phyloP scores from a whole-genome alignment of 176 grass and related monocot species.

The Raddia distichophylla region DNA sequence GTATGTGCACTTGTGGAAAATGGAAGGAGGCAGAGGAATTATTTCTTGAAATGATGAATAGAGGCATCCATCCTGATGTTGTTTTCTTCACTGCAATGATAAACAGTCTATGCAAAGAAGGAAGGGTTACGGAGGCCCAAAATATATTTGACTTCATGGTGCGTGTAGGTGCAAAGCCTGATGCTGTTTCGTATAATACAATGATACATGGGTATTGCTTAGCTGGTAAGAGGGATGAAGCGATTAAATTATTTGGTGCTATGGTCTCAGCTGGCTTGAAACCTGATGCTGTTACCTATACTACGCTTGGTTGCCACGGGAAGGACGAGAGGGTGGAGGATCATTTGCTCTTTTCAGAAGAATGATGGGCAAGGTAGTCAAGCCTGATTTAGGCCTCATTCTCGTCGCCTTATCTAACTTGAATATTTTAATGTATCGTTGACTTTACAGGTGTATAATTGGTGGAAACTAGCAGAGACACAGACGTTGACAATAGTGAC shows the following conservation, averaged over 20 bases:
- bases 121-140: conserved; percentile 10
- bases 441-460: too few relatives aligned
- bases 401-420: too few relatives aligned
- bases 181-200: conserved; percentile 28
- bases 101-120: conserved; percentile 16
- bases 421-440: too few relatives aligned
- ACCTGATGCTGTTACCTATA: neutral
- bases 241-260: neutral
- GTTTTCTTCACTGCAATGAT: conserved; percentile 15
- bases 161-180: neutral
- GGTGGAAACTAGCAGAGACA: too few relatives aligned
- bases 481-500: too few relatives aligned
- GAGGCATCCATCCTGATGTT: neutral
- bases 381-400: too few relatives aligned
- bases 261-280: neutral
- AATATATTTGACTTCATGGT: conserved; percentile 32
- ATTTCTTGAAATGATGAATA: conserved; percentile 17
- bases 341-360: neutral
- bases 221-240: neutral
- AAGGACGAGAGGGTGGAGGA: neutral
- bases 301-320: neutral
- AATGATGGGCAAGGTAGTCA: neutral
- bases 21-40: neutral
- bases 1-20: too few relatives aligned
- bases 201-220: conserved; percentile 21